Evolutionary conservation across 1,284 basidiomycete genomes (phyloP).

Genomic region (Phaffia rhodozyma): DNA sequence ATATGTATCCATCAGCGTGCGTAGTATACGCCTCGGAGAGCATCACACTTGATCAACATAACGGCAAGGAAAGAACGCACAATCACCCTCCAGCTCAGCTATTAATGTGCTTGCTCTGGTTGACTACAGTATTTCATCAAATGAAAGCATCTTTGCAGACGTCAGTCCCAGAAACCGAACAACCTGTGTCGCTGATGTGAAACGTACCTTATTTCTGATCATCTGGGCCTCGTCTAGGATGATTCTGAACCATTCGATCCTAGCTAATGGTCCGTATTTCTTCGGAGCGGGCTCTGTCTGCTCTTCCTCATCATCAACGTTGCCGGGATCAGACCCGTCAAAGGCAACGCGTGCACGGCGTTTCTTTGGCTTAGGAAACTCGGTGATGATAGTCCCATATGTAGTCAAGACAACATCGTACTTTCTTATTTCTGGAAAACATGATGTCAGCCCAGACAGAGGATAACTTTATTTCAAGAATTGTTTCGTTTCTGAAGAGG

Average conservation of each 20-base stretch:
- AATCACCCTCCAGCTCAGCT: slow-evolving; percentile 5
- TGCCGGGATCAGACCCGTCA: too few relatives aligned
- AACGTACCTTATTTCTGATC: neutral
- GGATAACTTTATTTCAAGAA: too few relatives aligned
- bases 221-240: slow-evolving; percentile 17
- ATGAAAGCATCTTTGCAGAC: too few relatives aligned
- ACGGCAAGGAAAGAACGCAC: too few relatives aligned
- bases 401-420: slow-evolving; percentile 16
- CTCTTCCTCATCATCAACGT: neutral
- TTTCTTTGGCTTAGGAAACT: slow-evolving; percentile 11
- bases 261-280: slow-evolving; percentile 11
- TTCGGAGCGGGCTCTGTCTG: neutral
- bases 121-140: neutral
- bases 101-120: neutral
- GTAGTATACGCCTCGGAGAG: too few relatives aligned
- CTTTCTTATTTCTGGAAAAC: neutral
- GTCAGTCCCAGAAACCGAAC: neutral
- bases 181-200: neutral
- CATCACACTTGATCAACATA: too few relatives aligned
- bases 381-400: slow-evolving; percentile 8
- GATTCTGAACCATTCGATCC: slow-evolving; percentile 9
- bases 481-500: neutral
- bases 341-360: too few relatives aligned
- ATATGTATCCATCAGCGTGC: too few relatives aligned
- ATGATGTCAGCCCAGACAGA: neutral